Evolutionary conservation across 2,329 filamentous ascomycete genomes (phyloP).

Genomic region (Colletotrichum sp.): DNA sequence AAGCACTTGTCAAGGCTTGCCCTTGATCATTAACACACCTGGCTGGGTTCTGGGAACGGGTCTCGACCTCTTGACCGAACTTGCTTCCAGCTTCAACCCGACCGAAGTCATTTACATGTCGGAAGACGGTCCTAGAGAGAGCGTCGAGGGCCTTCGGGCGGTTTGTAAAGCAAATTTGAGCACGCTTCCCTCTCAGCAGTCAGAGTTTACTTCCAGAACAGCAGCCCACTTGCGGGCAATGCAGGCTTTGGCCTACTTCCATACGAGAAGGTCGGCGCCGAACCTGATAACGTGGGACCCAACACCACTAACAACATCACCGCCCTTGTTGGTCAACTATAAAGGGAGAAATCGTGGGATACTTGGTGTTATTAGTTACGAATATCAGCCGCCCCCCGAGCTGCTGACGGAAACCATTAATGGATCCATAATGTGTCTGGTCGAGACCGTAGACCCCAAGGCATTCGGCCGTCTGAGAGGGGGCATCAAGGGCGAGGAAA

Average conservation of each 20-base stretch:
- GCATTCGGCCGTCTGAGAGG: constrained; percentile 48
- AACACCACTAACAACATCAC: constrained; percentile 58
- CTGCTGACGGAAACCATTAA: constrained; percentile 71
- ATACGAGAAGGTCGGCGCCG: constrained; percentile 38
- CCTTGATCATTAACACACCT: constrained; percentile 75
- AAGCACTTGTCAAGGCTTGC: constrained; percentile 43
- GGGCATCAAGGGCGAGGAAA: constrained; percentile 2
- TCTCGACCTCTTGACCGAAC: constrained; percentile 64
- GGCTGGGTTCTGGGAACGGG: constrained; percentile 78
- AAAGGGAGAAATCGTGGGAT: constrained; percentile 56
- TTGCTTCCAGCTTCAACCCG: constrained; percentile 60
- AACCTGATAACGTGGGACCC: constrained; percentile 51
- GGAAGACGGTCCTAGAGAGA: constrained; percentile 63
- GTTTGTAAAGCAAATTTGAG: constrained; percentile 49
- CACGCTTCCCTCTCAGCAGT: constrained; percentile 63
- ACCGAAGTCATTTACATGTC: constrained; percentile 74
- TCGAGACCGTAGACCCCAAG: constrained; percentile 60
- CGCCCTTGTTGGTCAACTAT: constrained; percentile 70
- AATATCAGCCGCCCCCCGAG: constrained; percentile 63
- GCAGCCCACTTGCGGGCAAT: constrained; percentile 72
- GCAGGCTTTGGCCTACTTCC: constrained; percentile 84
- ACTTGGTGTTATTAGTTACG: constrained; percentile 71
- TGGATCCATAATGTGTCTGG: constrained; percentile 72
- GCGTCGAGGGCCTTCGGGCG: constrained; percentile 56
- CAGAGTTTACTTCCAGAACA: constrained; percentile 62